Evolutionary conservation across 2,329 filamentous ascomycete genomes (phyloP).

Genomic region (Amauroascus niger): DNA sequence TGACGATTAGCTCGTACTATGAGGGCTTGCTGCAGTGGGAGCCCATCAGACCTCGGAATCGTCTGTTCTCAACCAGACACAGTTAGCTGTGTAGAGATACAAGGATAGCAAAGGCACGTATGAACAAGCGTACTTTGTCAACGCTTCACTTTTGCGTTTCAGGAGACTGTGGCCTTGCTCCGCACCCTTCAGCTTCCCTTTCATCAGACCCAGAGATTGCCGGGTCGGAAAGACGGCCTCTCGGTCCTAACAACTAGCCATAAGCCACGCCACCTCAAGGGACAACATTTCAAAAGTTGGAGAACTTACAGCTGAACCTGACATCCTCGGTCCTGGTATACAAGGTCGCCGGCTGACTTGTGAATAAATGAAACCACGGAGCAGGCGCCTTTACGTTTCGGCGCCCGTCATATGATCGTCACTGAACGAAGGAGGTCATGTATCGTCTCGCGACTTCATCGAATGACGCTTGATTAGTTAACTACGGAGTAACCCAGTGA

Average conservation of each 20-base stretch:
- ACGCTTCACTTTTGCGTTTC: slow-evolving; percentile 94
- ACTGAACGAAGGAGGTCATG: too few species aligned
- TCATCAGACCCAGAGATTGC: slow-evolving; percentile 94
- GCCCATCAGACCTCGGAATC: slow-evolving; percentile 63
- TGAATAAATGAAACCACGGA: background rate
- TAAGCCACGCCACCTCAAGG: slow-evolving; percentile 13
- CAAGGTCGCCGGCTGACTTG: background rate
- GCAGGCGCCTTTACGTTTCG: slow-evolving; percentile 4
- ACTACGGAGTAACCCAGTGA: too few species aligned
- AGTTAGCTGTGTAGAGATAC: slow-evolving; percentile 16
- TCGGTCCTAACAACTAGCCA: slow-evolving; percentile 55
- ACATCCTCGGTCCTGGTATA: slow-evolving; percentile 29
- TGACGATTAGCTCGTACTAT: slow-evolving; percentile 14
- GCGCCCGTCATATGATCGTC: background rate
- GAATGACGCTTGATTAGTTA: background rate
- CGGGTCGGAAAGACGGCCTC: slow-evolving; percentile 96
- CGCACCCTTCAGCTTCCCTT: slow-evolving; percentile 90
- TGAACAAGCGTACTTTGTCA: slow-evolving; percentile 66
- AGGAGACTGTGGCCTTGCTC: slow-evolving; percentile 86
- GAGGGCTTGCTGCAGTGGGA: background rate
- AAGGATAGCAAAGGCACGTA: slow-evolving; percentile 1
- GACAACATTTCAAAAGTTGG: slow-evolving; percentile 17
- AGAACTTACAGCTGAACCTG: slow-evolving; percentile 30
- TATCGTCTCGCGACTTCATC: background rate
- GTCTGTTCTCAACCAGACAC: slow-evolving; percentile 46